Evolutionary conservation across 2,329 filamentous ascomycete genomes (phyloP), one percentile per base, ranked within the genome.

Genomic region (Lecanicillium sp.): DNA sequence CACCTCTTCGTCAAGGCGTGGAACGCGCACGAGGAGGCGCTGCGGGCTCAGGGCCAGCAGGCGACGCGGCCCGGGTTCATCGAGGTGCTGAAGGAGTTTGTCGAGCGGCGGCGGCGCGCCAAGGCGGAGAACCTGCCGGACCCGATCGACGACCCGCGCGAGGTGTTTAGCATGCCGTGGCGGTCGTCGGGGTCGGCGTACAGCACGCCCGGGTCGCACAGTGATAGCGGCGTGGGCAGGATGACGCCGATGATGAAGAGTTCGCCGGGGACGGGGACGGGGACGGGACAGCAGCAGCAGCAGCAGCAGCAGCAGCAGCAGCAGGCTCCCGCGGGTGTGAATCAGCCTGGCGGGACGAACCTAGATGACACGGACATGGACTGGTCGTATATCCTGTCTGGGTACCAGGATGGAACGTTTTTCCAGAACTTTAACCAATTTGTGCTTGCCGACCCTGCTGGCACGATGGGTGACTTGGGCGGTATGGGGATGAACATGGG

Each of bases 1-100:
- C 67, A 68, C 17, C 69, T 78, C 15, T 77, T 85, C 33, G 63
- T 84, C 49, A 82, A 80, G 56, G 79, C 80, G 0, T 85, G 81
- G 81, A 73, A 77, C 36, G 76, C 75, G 2, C 73, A 75, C 47
- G 74, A 75, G 54, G 66, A 70, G 2, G 72, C 73, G 11, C 69
- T 74, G 53, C 53, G 64, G 4, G 66, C 68, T 43, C 61, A 66
- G 6, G 77, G 77, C 1, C 69, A 67, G 24, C 60, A 66, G 2
- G 51, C 72, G 2, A 56, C 63, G 14, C 64, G 66, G 11, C 77
- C 77, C 2, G 62, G 60, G 37, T 73, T 79, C 52, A 73, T 81
- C 46, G 63, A 60, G 3, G 54, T 69, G 36, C 64, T 81, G 54
- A 65, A 69, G n/a, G 71, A 74, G 44, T 66, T 69, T 14, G 63